Conservation (phyloP, 179 eudicot genomes). For the Silene vulgaris region DNA sequence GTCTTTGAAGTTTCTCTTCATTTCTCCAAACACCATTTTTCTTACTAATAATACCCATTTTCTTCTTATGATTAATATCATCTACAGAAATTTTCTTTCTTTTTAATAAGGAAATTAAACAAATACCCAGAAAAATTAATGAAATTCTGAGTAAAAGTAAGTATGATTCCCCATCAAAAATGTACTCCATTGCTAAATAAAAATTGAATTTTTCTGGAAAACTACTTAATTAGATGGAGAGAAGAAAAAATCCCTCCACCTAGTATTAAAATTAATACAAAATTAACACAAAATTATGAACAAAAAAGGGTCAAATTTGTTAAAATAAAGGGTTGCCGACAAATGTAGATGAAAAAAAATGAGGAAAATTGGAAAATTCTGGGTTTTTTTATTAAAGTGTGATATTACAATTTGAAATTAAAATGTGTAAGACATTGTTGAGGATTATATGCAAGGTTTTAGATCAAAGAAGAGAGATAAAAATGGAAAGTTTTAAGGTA, state of each 20-base stretch:
- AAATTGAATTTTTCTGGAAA: background rate
- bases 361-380: background rate
- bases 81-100: slow-evolving; percentile 17
- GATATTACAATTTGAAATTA: background rate
- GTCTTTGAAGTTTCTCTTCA: slow-evolving; percentile 32
- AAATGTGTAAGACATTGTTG: slow-evolving; percentile 1
- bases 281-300: background rate
- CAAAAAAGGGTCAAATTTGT: background rate
- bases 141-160: slow-evolving; percentile 26
- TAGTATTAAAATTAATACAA: background rate
- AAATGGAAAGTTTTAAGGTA: slow-evolving; percentile 5
- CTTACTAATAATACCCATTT: slow-evolving; percentile 20
- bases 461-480: slow-evolving; percentile 14
- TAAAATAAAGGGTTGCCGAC: slow-evolving; percentile 14
- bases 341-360: slow-evolving; percentile 11
- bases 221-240: slow-evolving; percentile 9
- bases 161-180: slow-evolving; percentile 26
- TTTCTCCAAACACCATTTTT: slow-evolving; percentile 15
- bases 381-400: background rate
- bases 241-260: slow-evolving; percentile 19
- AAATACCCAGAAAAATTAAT: slow-evolving; percentile 28
- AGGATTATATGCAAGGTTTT: background rate
- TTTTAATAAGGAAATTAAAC: slow-evolving; percentile 28
- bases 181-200: slow-evolving; percentile 24
- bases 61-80: background rate